Percentiles rank a stretch among this genome's conserved stretches.
Conservation (phyloP, 257 asterid genomes). For the Fraxinus anomala region DNA sequence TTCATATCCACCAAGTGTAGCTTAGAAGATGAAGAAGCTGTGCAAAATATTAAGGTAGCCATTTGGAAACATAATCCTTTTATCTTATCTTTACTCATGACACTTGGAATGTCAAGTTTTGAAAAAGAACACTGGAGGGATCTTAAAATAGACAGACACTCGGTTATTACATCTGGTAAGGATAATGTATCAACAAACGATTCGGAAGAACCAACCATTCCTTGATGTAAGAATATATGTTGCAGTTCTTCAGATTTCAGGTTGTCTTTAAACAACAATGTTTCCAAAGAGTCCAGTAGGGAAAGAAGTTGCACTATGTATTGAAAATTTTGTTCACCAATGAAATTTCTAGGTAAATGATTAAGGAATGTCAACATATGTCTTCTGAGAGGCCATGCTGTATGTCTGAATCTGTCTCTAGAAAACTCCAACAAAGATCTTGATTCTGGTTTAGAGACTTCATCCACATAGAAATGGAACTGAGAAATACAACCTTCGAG, state of each 20-base stretch:
- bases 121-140: constrained; percentile 36
- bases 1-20: constrained; percentile 34
- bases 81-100: background rate
- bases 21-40: constrained; percentile 48
- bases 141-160: constrained; percentile 32
- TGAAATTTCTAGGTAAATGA: constrained; percentile 43
- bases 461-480: constrained; percentile 13
- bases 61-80: constrained; percentile 40
- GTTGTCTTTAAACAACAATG: constrained; percentile 35
- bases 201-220: background rate
- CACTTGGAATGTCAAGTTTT: constrained; percentile 34
- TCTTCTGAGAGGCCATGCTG: constrained; percentile 29
- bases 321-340: constrained; percentile 35
- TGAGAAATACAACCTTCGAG: constrained; percentile 24
- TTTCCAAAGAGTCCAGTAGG: constrained; percentile 35
- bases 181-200: constrained; percentile 20
- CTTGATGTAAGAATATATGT: constrained; percentile 24
- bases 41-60: constrained; percentile 59
- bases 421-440: constrained; percentile 41
- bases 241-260: constrained; percentile 40
- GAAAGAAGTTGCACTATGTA: constrained; percentile 28
- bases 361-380: constrained; percentile 39
- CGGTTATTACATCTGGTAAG: constrained; percentile 23
- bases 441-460: constrained; percentile 5
- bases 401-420: constrained; percentile 31